phyloP scores from a whole-genome alignment of 176 grass and related monocot genomes.

The Dendrocalamus sinicus region DNA sequence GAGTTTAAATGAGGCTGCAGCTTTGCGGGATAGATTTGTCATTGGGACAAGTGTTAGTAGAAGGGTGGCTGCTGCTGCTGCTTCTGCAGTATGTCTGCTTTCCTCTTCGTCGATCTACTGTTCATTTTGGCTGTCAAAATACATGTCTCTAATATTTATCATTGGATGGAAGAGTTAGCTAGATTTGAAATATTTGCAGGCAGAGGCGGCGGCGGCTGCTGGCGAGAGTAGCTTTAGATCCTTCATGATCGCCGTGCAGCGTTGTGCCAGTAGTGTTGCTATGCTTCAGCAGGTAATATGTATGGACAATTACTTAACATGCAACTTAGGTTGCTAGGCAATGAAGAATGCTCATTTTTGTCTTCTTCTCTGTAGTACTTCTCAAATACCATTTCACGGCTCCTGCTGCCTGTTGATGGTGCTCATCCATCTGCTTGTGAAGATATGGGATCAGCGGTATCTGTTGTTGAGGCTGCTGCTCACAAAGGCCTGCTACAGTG shows the following conservation, averaged over 20 bases:
- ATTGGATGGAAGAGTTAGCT: constrained; percentile 39
- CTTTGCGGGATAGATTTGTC: constrained; percentile 69
- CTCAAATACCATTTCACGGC: constrained; percentile 94
- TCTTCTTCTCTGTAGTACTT: constrained; percentile 68
- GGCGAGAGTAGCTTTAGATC: constrained; percentile 94
- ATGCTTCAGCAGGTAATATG: constrained; percentile 94
- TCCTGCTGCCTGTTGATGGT: constrained; percentile 87
- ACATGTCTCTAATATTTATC: neutral
- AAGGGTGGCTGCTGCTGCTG: constrained; percentile 88
- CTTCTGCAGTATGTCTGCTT: constrained; percentile 68
- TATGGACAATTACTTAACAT: constrained; percentile 27
- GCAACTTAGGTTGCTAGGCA: constrained; percentile 39
- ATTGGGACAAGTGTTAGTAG: constrained; percentile 97
- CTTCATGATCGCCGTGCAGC: constrained; percentile 96
- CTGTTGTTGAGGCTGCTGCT: constrained; percentile 86
- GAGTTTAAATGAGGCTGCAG: constrained; percentile 86
- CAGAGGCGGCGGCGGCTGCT: constrained; percentile 79
- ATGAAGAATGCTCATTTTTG: constrained; percentile 32
- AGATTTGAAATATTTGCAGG: constrained; percentile 60
- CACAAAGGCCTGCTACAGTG: constrained; percentile 95
- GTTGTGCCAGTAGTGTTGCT: constrained; percentile 91
- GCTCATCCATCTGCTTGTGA: constrained; percentile 84
- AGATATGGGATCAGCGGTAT: constrained; percentile 97
- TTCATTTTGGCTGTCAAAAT: constrained; percentile 33
- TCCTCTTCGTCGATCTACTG: constrained; percentile 25